phyloP scores from a whole-genome alignment of 1,284 basidiomycete species.

The Tetrapyrgos nigripes region DNA sequence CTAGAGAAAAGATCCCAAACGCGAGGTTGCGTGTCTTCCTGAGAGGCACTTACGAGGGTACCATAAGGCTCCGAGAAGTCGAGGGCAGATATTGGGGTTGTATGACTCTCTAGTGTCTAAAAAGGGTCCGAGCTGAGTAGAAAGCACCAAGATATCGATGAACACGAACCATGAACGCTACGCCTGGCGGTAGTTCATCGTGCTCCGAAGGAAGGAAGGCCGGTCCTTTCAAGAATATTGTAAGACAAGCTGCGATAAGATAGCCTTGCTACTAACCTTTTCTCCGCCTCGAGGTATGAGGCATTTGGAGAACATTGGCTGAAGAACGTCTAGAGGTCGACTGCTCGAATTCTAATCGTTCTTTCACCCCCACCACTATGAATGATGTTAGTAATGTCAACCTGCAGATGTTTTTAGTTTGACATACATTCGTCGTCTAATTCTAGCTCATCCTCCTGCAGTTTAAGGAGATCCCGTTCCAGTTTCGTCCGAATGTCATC shows the following conservation, averaged over 20 bases:
- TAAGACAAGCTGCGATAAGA: constrained; percentile 13
- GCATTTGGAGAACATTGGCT: constrained; percentile 50
- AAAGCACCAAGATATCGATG: constrained; percentile 7
- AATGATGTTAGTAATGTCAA: constrained; percentile 17
- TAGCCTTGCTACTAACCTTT: constrained; percentile 57
- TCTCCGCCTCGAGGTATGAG: constrained; percentile 72
- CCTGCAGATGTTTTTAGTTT: background rate
- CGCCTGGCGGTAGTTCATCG: constrained; percentile 91
- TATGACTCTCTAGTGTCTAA: constrained; percentile 84
- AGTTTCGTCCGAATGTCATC: constrained; percentile 84
- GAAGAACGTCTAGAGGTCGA: constrained; percentile 42
- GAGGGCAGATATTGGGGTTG: constrained; percentile 84
- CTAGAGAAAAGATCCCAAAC: constrained; percentile 92
- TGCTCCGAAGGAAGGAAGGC: constrained; percentile 98
- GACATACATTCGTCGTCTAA: constrained; percentile 90
- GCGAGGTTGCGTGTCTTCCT: constrained; percentile 78
- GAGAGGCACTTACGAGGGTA: constrained; percentile 86
- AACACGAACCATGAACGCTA: constrained; percentile 91
- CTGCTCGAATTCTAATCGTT: constrained; percentile 78
- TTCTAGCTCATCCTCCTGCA: constrained; percentile 96
- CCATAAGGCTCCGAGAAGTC: constrained; percentile 99
- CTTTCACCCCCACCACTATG: constrained; percentile 86
- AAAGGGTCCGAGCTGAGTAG: constrained; percentile 5
- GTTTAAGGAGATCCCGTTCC: constrained; percentile 82
- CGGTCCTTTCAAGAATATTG: constrained; percentile 61